Evolutionary conservation across 164 flowering plant genomes (phyloP).

Genomic region (Piper longum): DNA sequence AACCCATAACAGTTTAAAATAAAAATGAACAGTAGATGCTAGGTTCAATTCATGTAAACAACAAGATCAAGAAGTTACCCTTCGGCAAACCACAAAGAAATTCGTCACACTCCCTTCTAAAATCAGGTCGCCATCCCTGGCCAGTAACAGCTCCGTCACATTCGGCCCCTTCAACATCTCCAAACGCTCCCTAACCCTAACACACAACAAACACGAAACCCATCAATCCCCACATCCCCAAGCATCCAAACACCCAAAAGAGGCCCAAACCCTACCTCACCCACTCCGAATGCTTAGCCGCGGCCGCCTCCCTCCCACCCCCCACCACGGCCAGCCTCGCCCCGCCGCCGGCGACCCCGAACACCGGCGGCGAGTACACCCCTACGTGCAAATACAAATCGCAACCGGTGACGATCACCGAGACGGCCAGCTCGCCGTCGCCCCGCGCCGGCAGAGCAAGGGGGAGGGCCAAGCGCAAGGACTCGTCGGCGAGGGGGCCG

Average conservation of each 20-base stretch:
- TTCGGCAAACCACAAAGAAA: constrained; percentile 60
- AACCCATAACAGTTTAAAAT: too few species aligned
- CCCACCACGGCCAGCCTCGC: constrained; percentile 73
- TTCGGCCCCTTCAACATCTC: constrained; percentile 64
- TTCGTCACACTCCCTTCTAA: constrained; percentile 77
- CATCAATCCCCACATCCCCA: background rate
- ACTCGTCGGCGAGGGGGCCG: constrained; percentile 26
- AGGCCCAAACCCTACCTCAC: constrained; percentile 35
- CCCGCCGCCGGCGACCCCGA: constrained; percentile 36
- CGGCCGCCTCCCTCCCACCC: constrained; percentile 48
- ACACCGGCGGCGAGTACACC: constrained; percentile 37
- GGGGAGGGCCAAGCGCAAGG: constrained; percentile 29
- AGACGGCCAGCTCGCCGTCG: constrained; percentile 38
- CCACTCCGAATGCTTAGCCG: constrained; percentile 82
- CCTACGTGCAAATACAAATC: constrained; percentile 60
- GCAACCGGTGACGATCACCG: constrained; percentile 43
- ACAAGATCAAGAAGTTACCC: constrained; percentile 19
- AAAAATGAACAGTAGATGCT: background rate
- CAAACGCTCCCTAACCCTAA: constrained; percentile 63
- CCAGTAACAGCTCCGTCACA: constrained; percentile 67
- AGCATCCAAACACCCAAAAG: background rate
- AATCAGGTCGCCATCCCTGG: constrained; percentile 72
- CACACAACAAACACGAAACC: constrained; percentile 1
- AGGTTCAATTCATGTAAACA: background rate
- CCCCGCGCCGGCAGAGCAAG: constrained; percentile 23